These are phyloP conservation scores for Fusarium tanahbumbuense DNA, from an alignment of 2,329 filamentous ascomycete species.

Conservation along the genomic window DNA sequence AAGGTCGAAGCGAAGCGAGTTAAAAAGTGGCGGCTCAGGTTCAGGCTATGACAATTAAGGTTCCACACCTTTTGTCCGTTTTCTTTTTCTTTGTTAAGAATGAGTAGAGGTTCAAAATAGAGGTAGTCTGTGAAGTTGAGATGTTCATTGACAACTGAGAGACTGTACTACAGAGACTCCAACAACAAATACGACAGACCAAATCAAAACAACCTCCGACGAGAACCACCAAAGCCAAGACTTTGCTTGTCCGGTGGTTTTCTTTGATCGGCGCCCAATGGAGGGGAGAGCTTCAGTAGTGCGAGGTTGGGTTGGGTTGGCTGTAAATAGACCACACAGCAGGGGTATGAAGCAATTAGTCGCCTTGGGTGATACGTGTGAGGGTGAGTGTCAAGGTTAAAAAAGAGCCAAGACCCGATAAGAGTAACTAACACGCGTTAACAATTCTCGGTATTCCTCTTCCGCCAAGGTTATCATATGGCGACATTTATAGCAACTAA, in stretches of 20 bases:
- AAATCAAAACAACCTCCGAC: constrained; percentile 23
- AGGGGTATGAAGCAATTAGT: constrained; percentile 27
- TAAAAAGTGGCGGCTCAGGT: constrained; percentile 40
- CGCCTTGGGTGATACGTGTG: constrained; percentile 23
- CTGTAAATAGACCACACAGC: constrained; percentile 18
- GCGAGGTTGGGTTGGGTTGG: constrained; percentile 32
- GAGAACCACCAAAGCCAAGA: constrained; percentile 32
- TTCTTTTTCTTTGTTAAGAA: constrained; percentile 18
- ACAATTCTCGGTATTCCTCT: constrained; percentile 13
- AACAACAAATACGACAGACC: background rate
- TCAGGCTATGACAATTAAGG: constrained; percentile 38
- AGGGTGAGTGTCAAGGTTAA: constrained; percentile 4
- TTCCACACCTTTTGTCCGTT: constrained; percentile 40
- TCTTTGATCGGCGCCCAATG: constrained; percentile 39
- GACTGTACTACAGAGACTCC: background rate
- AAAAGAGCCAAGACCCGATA: constrained; percentile 11
- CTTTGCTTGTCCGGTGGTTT: constrained; percentile 26
- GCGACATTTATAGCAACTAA: background rate
- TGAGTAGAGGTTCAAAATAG: background rate
- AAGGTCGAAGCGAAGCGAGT: constrained; percentile 35
- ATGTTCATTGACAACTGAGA: background rate
- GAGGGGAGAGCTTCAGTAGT: constrained; percentile 33
- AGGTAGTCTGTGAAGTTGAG: background rate
- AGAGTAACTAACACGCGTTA: constrained; percentile 1
- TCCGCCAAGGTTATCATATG: constrained; percentile 27